Evolutionary conservation across 352 stramenopile genomes (phyloP), one percentile per base, ranked within the genome.

Genomic region (Poterioochromonas sp.): DNA sequence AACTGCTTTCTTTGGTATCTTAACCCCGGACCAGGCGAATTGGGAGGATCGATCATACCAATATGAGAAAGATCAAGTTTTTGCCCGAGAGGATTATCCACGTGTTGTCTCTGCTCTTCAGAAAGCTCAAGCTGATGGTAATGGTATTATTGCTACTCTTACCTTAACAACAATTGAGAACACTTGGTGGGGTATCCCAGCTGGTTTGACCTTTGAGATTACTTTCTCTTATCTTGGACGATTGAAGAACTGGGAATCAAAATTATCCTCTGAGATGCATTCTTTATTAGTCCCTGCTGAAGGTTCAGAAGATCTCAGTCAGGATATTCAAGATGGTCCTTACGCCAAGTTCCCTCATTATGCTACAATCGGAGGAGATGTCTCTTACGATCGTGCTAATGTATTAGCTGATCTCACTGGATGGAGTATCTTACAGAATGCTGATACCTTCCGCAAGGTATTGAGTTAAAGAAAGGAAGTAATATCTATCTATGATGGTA

Each of bases 151-250:
- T 40, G 68, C 32, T 11, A 76, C 22, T 1, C 54, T 76, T 26
- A 58, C 2, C 26, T 41, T 76, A 22, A 76, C 68, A 54, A 76
- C 68, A 12, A n/a, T 76, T 37, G 11, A 54, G 39, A 76, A 76
- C 32, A 29, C 35, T 8, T 76, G 68, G 68, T 58, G 68, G 34
- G 68, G 68, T 76, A n/a, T 76, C 1, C 68, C 32, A 26, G 68
- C 68, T 20, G 68, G 68, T 5, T 18, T 76, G 1, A 11, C 32
- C 0, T 51, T 54, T 1, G 0, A 76, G 18, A 62, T 76, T 22
- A 76, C 40, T 41, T 76, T 76, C 40, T 37, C 20, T 54, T 76
- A 76, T n/a, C 39, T 76, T 1, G 68, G 68, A 20, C 68, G 68
- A 11, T n/a, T 76, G 26, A 26, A 3, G 22, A 8, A 15, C 5